Conservation (phyloP, 2,329 filamentous ascomycete species). For the Fusarium zealandicum region DNA sequence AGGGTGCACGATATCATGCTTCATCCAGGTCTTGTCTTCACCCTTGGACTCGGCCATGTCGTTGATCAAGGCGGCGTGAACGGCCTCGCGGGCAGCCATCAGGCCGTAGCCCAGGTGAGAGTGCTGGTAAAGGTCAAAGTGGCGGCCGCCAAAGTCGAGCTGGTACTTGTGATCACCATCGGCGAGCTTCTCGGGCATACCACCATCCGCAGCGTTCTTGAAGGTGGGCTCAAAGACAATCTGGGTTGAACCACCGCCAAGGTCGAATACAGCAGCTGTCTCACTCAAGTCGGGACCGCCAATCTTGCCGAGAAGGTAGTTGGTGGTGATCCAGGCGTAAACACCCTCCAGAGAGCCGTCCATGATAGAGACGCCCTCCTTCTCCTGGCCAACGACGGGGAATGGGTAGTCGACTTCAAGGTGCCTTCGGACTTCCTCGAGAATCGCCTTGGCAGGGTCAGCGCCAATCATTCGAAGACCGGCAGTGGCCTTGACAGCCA, state of each 20-base stretch:
- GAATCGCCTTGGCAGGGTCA: conserved; percentile 82
- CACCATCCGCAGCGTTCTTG: conserved; percentile 72
- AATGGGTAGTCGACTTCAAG: conserved; percentile 93
- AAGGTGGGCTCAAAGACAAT: conserved; percentile 99
- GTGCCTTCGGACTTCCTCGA: conserved; percentile 82
- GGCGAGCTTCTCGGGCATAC: conserved; percentile 83
- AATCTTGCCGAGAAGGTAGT: conserved; percentile 98
- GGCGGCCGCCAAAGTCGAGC: conserved; percentile 85
- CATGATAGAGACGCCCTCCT: conserved; percentile 94
- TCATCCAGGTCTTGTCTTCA: conserved; percentile 70
- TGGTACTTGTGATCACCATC: conserved; percentile 97
- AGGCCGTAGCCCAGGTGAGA: conserved; percentile 96
- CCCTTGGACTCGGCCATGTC: conserved; percentile 71
- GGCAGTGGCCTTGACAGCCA: conserved; percentile 98
- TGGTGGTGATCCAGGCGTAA: conserved; percentile 98
- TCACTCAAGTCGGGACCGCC: conserved; percentile 88
- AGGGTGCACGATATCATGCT: conserved; percentile 77
- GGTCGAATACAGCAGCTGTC: conserved; percentile 93
- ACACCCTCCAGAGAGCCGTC: conserved; percentile 96
- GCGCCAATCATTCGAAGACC: conserved; percentile 86
- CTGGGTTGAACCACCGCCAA: conserved; percentile 96
- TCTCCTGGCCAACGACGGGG: conserved; percentile 85
- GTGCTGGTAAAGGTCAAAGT: conserved; percentile 96
- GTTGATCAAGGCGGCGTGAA: conserved; percentile 79
- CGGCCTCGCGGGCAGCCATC: conserved; percentile 89